These are phyloP conservation scores for Dorcoceras hygrometricum DNA, from an alignment of 257 asterid genomes.

Conservation along the genomic window DNA sequence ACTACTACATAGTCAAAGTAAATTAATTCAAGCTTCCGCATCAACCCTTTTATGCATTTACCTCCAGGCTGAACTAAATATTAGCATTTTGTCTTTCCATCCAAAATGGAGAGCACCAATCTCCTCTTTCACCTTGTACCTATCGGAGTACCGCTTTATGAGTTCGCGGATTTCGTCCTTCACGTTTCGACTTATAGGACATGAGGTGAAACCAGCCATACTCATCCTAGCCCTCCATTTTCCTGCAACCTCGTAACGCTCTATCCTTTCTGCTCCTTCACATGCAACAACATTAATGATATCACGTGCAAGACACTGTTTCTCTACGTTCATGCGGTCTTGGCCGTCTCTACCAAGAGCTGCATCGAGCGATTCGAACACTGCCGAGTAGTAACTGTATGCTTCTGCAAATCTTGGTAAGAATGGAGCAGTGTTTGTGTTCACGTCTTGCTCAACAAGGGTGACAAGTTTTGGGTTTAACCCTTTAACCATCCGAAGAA, in stretches of 20 bases:
- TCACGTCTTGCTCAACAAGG: slow-evolving; percentile 84
- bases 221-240: slow-evolving; percentile 97
- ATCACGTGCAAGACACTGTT: slow-evolving; percentile 91
- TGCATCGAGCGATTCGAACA: slow-evolving; percentile 83
- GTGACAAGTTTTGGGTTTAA: slow-evolving; percentile 78
- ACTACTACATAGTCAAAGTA: neutral
- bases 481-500: slow-evolving; percentile 85
- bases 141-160: slow-evolving; percentile 58
- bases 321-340: slow-evolving; percentile 85
- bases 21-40: neutral
- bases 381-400: slow-evolving; percentile 68
- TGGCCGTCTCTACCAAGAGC: slow-evolving; percentile 62
- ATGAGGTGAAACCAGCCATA: slow-evolving; percentile 84
- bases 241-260: slow-evolving; percentile 90
- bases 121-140: slow-evolving; percentile 70
- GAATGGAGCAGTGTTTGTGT: slow-evolving; percentile 88
- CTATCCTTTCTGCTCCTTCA: slow-evolving; percentile 89
- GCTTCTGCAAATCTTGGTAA: slow-evolving; percentile 75
- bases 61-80: slow-evolving; percentile 81
- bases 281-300: slow-evolving; percentile 83
- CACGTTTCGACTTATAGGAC: slow-evolving; percentile 60
- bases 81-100: slow-evolving; percentile 62
- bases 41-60: slow-evolving; percentile 12
- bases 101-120: slow-evolving; percentile 78
- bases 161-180: slow-evolving; percentile 51